Base-by-base conservation (phyloP, 306 rosid species). In the Trifolium pratense region DNA sequence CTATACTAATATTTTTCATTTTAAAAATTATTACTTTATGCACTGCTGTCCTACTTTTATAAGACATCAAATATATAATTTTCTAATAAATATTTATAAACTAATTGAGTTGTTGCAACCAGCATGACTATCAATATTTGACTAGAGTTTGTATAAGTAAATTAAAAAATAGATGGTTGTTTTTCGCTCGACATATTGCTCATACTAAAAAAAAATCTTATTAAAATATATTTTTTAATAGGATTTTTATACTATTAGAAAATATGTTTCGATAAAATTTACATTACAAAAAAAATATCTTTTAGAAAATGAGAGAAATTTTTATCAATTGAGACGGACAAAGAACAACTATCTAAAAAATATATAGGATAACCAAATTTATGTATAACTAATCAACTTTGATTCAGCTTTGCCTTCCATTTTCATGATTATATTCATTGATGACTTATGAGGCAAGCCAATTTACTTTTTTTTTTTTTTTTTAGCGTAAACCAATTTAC, bases 401-500 rank as follows among this genome's bases (percentile, higher is more conserved):
- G 49, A 31, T 14, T 32, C 69, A 40, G 42, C 5, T 37, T 42
- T 23, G 6, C 34, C 10, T 43, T 13, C 13, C 49, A 13, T 43
- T n/a, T 49, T 53, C 57, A 53, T 34, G 23, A n/a, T n/a, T n/a
- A 48, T 16, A n/a, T n/a, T n/a, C n/a, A 65, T 25, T 32, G 29
- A 37, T 23, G 58, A 7, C 42, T 37, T 40, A 16, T 14, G 64
- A 74, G 63, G 26, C n/a, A n/a, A n/a, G n/a, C n/a, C n/a, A n/a
- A n/a, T n/a, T n/a, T n/a, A n/a, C n/a, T n/a, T n/a, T n/a, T n/a
- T n/a, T n/a, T n/a, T n/a, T n/a, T n/a, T n/a, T n/a, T n/a, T n/a
- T n/a, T n/a, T n/a, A n/a, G n/a, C n/a, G n/a, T 66, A 45, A 75
- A 66, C 5, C 66, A 75, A 40, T 15, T 55, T 40, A 75, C 10